Evolutionary conservation across 345 rosid genomes (phyloP), one percentile per base, ranked within the genome.

Genomic region (Litchi chinensis): DNA sequence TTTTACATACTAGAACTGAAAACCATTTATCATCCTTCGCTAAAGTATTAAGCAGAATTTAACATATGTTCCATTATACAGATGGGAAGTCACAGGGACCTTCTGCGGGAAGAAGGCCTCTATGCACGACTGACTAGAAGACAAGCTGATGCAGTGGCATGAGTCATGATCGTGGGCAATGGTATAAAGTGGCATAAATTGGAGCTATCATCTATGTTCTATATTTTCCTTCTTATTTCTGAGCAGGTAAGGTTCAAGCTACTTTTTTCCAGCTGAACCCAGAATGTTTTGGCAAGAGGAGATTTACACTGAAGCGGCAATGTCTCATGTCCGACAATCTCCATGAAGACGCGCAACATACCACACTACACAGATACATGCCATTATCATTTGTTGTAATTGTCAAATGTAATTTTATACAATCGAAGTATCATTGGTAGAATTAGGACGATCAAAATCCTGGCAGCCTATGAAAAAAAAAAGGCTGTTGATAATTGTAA

Each of bases 31-130:
- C 37, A 39, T 37, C 65, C 6, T 59, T n/a, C 19, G 39, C 44
- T 71, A 15, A 52, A 19, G 6, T 16, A 1, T 54, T 32, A 16
- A 32, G 65, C 44, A 59, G 39, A 54, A 43, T 67, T 37, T 81
- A 37, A 8, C 16, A 79, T 39, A 32, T 70, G 57, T 71, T 73
- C 41, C 9, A 48, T 13, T 70, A 70, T 68, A 72, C 89, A 93
- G 99, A 90, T 77, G 90, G 99, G 98, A 22, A 91, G 77, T 80
- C 99, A 95, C 85, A 77, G 77, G 66, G 99, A 93, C 84, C 96
- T 93, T 66, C 88, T 95, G 73, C 83, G 60, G 43, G 85, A 88
- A 80, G 95, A 89, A 73, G 98, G 98, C 64, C 76, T 93, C 22
- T 96, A 96, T 75, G 93, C 99, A 5, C 87, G 86, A 80, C 85